Evolutionary conservation across 1,284 basidiomycete genomes (phyloP), one percentile per base, ranked within the genome.

Genomic region (Omphalotus olearius): DNA sequence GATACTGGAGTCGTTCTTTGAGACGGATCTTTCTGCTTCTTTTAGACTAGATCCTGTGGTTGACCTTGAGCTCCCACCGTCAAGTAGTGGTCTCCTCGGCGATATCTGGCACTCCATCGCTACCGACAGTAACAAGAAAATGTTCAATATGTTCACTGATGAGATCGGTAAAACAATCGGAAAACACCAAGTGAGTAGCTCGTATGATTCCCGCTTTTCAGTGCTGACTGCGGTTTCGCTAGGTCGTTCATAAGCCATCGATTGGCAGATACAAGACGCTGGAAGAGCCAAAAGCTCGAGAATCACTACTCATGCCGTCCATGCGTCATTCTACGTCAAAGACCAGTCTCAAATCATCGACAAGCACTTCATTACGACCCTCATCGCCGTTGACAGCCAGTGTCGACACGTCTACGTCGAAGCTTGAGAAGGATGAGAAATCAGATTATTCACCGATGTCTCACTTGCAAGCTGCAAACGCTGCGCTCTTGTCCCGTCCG

Each of bases 81-180:
- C 78, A 16, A 78, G 75, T 39, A 77, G 72, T 43, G 83, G 88
- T 4, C 71, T 94, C 20, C 69, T 95, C 35, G 90, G 92, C 47
- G 91, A 92, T 48, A 67, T 98, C 25, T 91, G 94, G 82, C 90
- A 85, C 44, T 85, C 85, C 33, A 88, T 98, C 51, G 85, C 93
- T 6, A 90, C 90, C 0, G 88, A 94, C 58, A 91, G 82, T 59
- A 94, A 92, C 69, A 88, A 85, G 71, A 89, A 84, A 70, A 82
- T 90, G 40, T 88, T 92, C 69, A 83, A 91, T 67, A 84, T 83
- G 66, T 77, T 97, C 59, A 93, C 91, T 9, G 95, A 98, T 67
- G 92, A 93, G 59, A 83, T 98, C 54, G 95, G 94, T 1, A 91
- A 92, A 65, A 88, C 91, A 0, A 88, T 98, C 47, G 94, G 95